Conservation (phyloP, 2,329 filamentous ascomycete genomes). For the Zasmidium cellare region DNA sequence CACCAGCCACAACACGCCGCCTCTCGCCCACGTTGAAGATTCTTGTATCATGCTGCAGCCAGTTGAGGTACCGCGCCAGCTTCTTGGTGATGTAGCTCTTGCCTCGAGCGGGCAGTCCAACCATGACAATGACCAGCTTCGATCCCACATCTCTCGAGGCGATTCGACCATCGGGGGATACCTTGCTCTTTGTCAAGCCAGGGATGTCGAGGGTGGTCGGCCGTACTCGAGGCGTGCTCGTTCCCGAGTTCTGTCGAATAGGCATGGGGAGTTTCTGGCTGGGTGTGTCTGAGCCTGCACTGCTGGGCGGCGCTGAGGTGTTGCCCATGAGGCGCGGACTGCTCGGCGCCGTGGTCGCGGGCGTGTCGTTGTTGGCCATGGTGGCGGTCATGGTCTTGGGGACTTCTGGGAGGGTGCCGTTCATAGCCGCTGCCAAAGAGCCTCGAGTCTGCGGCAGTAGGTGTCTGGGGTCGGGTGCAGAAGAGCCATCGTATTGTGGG, state of each 20-base stretch:
- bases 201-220: constrained; percentile 96
- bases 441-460: constrained; percentile 11
- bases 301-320: constrained; percentile 18
- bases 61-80: constrained; percentile 89
- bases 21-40: constrained; percentile 98
- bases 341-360: constrained; percentile 60
- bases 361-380: constrained; percentile 61
- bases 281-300: constrained; percentile 19
- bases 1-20: constrained; percentile 73
- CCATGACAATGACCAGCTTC: constrained; percentile 98
- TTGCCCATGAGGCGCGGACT: constrained; percentile 39
- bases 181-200: constrained; percentile 90
- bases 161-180: constrained; percentile 93
- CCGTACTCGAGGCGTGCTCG: constrained; percentile 76
- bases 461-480: constrained; percentile 7
- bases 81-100: constrained; percentile 99
- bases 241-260: constrained; percentile 71
- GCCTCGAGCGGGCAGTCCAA: constrained; percentile 88
- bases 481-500: constrained; percentile 5
- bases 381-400: constrained; percentile 19
- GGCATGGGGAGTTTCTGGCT: constrained; percentile 56
- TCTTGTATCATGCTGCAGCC: constrained; percentile 91
- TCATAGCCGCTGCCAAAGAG: constrained; percentile 29
- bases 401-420: constrained; percentile 25
- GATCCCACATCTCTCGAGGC: constrained; percentile 90